phyloP scores from a whole-genome alignment of 441 rosid genomes.

The Populus trichocarpa region DNA sequence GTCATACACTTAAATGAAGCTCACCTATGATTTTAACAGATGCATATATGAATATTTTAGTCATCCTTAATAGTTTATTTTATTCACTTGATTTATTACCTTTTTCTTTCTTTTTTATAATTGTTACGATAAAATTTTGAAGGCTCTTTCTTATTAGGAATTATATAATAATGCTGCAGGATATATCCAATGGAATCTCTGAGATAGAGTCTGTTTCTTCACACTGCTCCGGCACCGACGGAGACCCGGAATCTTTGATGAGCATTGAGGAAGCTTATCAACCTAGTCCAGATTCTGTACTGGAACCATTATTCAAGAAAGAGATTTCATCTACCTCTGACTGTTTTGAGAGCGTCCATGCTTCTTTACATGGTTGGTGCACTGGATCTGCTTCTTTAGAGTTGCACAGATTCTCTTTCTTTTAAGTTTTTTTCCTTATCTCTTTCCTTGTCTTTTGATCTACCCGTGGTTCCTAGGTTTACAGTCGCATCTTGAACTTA shows the following conservation, averaged over 20 bases:
- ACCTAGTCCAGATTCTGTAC: conserved; percentile 83
- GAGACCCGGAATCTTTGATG: conserved; percentile 44
- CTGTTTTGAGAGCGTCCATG: conserved; percentile 24
- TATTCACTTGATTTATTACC: neutral
- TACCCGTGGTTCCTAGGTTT: conserved; percentile 32
- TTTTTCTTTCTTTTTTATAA: neutral
- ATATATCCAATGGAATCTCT: conserved; percentile 27
- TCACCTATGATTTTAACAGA: neutral
- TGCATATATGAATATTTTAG: neutral
- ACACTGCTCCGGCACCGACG: conserved; percentile 34
- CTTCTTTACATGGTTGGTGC: conserved; percentile 43
- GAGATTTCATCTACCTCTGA: conserved; percentile 32
- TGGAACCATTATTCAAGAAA: conserved; percentile 44
- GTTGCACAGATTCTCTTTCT: neutral
- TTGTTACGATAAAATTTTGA: neutral
- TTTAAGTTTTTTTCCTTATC: neutral
- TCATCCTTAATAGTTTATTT: neutral
- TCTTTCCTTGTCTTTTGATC: neutral
- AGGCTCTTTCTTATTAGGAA: neutral
- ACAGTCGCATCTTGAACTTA: conserved; percentile 41
- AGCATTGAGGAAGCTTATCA: conserved; percentile 55
- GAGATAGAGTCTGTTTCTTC: conserved; percentile 44
- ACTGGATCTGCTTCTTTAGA: conserved; percentile 6
- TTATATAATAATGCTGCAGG: conserved; percentile 26
- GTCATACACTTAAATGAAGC: neutral